Conservation (phyloP, 2,329 filamentous ascomycete genomes). For the Berkeleyomyces rouxiae region DNA sequence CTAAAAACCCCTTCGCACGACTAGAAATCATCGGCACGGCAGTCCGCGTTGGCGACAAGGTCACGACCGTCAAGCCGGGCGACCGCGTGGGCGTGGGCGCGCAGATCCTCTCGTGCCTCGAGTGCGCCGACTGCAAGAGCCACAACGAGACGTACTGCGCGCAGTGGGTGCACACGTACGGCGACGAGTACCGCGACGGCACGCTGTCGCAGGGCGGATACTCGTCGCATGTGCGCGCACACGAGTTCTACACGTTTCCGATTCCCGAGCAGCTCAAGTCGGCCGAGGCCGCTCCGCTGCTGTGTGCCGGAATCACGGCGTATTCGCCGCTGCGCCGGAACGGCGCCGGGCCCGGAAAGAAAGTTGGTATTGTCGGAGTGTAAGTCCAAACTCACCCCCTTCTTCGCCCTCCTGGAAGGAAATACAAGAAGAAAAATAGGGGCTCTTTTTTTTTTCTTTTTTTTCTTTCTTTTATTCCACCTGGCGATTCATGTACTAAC, state of each 20-base stretch:
- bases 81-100: conserved; percentile 54
- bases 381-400: not conserved
- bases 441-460: no score
- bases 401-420: no score
- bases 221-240: conserved; percentile 48
- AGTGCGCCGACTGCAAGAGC: conserved; percentile 47
- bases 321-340: conserved; percentile 61
- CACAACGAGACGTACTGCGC: conserved; percentile 54
- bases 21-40: conserved; percentile 49
- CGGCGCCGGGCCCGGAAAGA: conserved; percentile 56
- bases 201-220: conserved; percentile 47
- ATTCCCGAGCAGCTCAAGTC: conserved; percentile 54
- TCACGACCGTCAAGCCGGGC: conserved; percentile 40
- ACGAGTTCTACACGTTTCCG: conserved; percentile 58
- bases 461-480: not conserved
- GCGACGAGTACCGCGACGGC: conserved; percentile 39
- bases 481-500: not conserved
- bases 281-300: conserved; percentile 53
- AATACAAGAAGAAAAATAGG: not conserved
- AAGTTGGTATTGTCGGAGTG: conserved; percentile 53
- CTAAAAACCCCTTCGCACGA: not conserved
- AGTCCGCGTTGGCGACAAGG: conserved; percentile 46
- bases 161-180: conserved; percentile 44
- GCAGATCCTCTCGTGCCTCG: conserved; percentile 46
- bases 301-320: conserved; percentile 66